Conservation (phyloP, 225 moss, liverwort and hornwort genomes). For the Pseudoscleropodium purum region DNA sequence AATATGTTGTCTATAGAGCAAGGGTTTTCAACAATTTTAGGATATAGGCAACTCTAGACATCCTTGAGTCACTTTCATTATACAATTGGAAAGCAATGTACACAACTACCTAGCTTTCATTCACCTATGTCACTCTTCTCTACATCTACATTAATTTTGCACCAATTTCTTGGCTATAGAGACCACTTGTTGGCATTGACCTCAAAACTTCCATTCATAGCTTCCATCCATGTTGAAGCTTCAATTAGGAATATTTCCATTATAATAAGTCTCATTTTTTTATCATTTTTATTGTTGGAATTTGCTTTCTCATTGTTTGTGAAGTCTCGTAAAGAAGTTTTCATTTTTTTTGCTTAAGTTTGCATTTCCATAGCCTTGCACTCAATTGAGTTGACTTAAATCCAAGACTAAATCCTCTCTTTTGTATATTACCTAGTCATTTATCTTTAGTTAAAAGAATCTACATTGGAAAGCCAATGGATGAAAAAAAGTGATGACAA, state of each 20-base stretch:
- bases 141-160: not conserved
- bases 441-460: not conserved
- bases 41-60: fast-evolving
- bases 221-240: not conserved
- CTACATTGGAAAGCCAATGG: not conserved
- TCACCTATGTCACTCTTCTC: not conserved
- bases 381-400: not conserved
- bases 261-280: not conserved
- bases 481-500: not conserved
- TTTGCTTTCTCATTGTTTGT: not conserved
- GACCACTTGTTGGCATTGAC: not conserved
- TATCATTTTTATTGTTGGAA: not conserved
- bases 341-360: not conserved
- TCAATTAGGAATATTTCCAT: fast-evolving
- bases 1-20: not conserved
- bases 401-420: not conserved
- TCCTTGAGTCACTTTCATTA: not conserved
- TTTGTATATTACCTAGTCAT: not conserved
- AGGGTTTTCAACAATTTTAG: not conserved
- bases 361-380: not conserved
- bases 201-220: not conserved
- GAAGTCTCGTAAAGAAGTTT: not conserved
- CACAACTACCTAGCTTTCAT: not conserved
- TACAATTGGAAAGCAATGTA: fast-evolving
- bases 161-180: not conserved